Base-by-base conservation (phyloP, 805 yeast genomes). In the Pachysolen tannophilus region DNA sequence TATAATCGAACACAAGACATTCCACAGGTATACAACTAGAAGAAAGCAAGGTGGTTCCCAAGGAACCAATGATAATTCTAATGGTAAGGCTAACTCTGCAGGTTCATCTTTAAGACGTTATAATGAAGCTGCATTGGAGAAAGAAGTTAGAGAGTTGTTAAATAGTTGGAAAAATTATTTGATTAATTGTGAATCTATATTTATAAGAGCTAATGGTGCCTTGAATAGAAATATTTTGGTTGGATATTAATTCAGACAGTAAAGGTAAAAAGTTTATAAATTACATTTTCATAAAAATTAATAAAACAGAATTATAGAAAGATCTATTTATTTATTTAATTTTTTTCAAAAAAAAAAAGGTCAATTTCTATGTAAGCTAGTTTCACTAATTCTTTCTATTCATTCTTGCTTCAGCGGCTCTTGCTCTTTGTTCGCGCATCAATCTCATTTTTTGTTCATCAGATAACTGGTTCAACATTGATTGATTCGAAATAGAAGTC, bases 1-100 rank as follows among this genome's bases (percentile, higher is more conserved):
- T 33, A 55, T 88, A 7, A 34, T 87, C 3, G 80, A 65, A 13
- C 85, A 86, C 39, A 90, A 87, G 49, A 82, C 97, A 0, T 85
- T 84, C 56, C 98, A 90, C 55, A 68, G 97, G 45, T 92, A 92
- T 51, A 92, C 98, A 2, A 87, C 97, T 2, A 77, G 98, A 63
- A 72, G 96, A 44, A 92, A 92, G 52, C 98, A 92, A 57, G 98
- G 98, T 65, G 98, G 98, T 1, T 73, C 97, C 0, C 98, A 92
- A 54, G 75, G 88, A 44, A 88, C 97, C 2, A 81, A 75, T 57
- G 98, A 92, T 57, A 85, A 81, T 50, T 82, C 95, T 1, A 75
- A 82, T 45, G 97, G 98, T 4, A 90, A 88, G 53, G 97, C 97
- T 6, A 86, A 86, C 43, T 86, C 96, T 18, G 98, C 96, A 0